Evolutionary conservation across 805 yeast genomes (phyloP), one percentile per base, ranked within the genome.

Genomic region (Wickerhamomyces bisporus): DNA sequence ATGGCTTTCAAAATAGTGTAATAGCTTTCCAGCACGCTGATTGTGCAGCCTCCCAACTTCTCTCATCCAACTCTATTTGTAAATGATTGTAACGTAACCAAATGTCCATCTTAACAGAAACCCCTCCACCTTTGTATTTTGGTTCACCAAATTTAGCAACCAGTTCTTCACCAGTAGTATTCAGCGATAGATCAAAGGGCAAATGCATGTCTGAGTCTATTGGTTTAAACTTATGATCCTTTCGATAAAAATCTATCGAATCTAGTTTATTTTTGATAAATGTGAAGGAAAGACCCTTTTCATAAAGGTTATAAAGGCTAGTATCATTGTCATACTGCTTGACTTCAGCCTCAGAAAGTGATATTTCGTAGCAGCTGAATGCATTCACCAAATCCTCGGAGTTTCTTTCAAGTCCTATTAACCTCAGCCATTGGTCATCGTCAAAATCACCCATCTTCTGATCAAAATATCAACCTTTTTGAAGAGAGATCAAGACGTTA

Each of bases 51-150:
- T 63, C 63, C 70, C 71, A 66, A 39, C 49, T 53, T 26, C 49
- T 48, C n/a, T 57, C 60, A 16, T 50, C 50, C 11, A 66, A 26
- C 21, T 64, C 68, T 4, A 61, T 64, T 39, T 66, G 69, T 13
- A 66, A 21, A 39, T 40, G 39, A 0, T 37, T 43, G 68, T 69
- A 66, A 29, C 70, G 45, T 29, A 66, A 44, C 72, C 72, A 66
- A 8, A 66, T 61, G 30, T 62, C 61, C 33, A 65, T 55, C n/a
- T 49, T 50, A 6, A 45, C 35, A 9, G 41, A 29, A 9, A 50
- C 25, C 0, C 71, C 71, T n/a, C 71, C 70, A 4, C 70, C 70
- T 43, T 66, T 66, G 34, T 64, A 66, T 12, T 41, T 11, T 0
- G 72, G 72, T 38, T 66, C 72, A 1, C 71, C 71, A 37, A 61